Evolutionary conservation across 2,329 filamentous ascomycete species (phyloP).

Genomic region (Cercospora citrullina): DNA sequence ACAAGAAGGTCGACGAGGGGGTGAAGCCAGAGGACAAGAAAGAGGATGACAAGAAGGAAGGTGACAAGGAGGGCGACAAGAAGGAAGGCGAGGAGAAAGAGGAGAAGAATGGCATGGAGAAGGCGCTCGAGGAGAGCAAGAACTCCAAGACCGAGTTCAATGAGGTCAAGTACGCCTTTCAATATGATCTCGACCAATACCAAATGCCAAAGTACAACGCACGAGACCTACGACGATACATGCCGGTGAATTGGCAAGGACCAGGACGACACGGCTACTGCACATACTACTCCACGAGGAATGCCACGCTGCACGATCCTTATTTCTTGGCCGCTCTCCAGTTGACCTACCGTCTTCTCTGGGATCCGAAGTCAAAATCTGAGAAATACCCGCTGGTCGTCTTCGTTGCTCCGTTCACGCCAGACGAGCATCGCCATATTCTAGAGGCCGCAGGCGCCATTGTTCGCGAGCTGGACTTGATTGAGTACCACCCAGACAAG

Average conservation of each 20-base stretch:
- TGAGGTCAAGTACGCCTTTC: constrained; percentile 21
- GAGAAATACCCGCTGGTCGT: constrained; percentile 28
- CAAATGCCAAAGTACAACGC: constrained; percentile 19
- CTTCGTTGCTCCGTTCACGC: constrained; percentile 28
- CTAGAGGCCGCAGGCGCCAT: constrained; percentile 26
- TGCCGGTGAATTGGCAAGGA: constrained; percentile 27
- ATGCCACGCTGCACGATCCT: constrained; percentile 27
- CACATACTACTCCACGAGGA: constrained; percentile 26
- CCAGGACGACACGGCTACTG: constrained; percentile 24
- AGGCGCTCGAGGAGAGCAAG: constrained; percentile 15
- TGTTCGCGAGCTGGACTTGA: constrained; percentile 26
- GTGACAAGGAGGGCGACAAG: constrained; percentile 5
- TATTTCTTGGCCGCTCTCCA: constrained; percentile 29
- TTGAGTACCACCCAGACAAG: constrained; percentile 23
- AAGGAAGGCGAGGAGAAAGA: constrained; percentile 2
- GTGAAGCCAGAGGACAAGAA: constrained; percentile 15
- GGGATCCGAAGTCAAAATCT: constrained; percentile 26
- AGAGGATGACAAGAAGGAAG: constrained; percentile 8
- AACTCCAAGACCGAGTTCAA: constrained; percentile 22
- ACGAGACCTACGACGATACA: constrained; percentile 17
- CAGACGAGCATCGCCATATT: constrained; percentile 24
- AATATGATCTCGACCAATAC: constrained; percentile 18
- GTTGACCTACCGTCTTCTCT: constrained; percentile 27
- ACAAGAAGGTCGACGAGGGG: constrained; percentile 11
- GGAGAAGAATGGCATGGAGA: constrained; percentile 12